Base-by-base conservation (phyloP, 768 basidiomycete species). In the Leucogyrophana mollusca region DNA sequence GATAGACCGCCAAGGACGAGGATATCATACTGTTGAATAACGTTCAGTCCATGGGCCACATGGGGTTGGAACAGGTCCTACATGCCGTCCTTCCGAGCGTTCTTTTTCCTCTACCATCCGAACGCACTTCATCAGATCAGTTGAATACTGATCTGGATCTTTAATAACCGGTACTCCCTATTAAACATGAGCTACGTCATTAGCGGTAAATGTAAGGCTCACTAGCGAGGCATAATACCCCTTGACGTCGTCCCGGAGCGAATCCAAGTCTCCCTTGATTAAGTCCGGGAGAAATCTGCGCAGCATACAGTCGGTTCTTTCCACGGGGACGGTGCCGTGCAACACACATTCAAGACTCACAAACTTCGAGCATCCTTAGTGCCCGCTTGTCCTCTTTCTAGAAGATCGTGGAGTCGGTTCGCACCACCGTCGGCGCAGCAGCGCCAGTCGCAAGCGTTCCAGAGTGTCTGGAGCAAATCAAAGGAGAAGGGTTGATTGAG, bases 91-190 rank as follows among this genome's bases (percentile, higher is more conserved):
- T 37, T 74, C 70, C 2, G 54, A 51, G 14, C 55, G 48, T 56
- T 94, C 90, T 47, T 72, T 74, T 43, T 79, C 77, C 39, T 78
- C 63, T 3, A 97, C 59, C 4, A 82, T 74, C 5, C 55, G 37
- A 2, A 98, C 67, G 57, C 94, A 98, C 67, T 99, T 99, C 87
- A 90, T 92, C 47, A 99, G 76, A 62, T 99, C 96, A 0, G 95
- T 98, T n/a, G 91, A 79, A 59, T 91, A 66, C 60, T 92, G 85
- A 59, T 87, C 81, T 0, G 69, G 53, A 56, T 96, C 94, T 43
- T 80, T 66, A 0, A 82, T 59, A 30, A 95, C 69, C 0, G 65
- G 60, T 3, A 96, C 87, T 24, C 79, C 83, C 90, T 94, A 40
- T 47, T 16, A 20, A 25, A 36, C 38, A 40, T 17, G 25, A 34